A percentile compares a stretch with the other conserved stretches of the same genome.
phyloP scores from a whole-genome alignment of 129 eudicot species.

The Deinandra increscens region DNA sequence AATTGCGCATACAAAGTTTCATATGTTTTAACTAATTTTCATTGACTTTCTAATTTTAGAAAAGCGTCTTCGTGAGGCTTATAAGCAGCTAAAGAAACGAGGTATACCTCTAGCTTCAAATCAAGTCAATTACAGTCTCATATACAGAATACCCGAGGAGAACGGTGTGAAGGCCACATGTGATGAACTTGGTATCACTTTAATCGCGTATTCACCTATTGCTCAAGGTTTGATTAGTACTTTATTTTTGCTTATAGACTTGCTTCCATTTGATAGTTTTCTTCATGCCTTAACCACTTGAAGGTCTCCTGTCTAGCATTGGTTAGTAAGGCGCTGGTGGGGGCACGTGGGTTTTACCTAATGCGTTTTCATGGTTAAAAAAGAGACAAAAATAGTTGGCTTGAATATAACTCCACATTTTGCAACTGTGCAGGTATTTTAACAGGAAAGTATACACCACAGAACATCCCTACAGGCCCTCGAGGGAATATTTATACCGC shows the following conservation, averaged over 20 bases:
- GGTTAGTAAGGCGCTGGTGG: not conserved
- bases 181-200: slow-evolving; percentile 86
- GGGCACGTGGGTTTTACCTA: not conserved
- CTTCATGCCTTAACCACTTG: not conserved
- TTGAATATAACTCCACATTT: not conserved
- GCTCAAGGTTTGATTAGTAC: slow-evolving; percentile 68
- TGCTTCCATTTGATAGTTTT: not conserved
- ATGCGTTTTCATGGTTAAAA: not conserved
- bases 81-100: slow-evolving; percentile 64
- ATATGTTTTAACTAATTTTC: not conserved
- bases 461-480: slow-evolving; percentile 92
- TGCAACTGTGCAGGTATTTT: slow-evolving; percentile 57
- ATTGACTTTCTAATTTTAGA: slow-evolving; percentile 41
- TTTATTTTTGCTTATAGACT: not conserved
- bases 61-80: slow-evolving; percentile 86
- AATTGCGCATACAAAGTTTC: not conserved
- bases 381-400: too few species aligned
- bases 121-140: slow-evolving; percentile 98
- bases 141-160: slow-evolving; percentile 87
- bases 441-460: slow-evolving; percentile 90
- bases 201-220: slow-evolving; percentile 89
- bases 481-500: slow-evolving; percentile 91
- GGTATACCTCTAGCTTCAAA: slow-evolving; percentile 95
- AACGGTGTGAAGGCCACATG: slow-evolving; percentile 94
- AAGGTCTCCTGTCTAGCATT: not conserved